Base-by-base conservation (phyloP, 768 basidiomycete species). In the Hebeloma cylindrosporum region DNA sequence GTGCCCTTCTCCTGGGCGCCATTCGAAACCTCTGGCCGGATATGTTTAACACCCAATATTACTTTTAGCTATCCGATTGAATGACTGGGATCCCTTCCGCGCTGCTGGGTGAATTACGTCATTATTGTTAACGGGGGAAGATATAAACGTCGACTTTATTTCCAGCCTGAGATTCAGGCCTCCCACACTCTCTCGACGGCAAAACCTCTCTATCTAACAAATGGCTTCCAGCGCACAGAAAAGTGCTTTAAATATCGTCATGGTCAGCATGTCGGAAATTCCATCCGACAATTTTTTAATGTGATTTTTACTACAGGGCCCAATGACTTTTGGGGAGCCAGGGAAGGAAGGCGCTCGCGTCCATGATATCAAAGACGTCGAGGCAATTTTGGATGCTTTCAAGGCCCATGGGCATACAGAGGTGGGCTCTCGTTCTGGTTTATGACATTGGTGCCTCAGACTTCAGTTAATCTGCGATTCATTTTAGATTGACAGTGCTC, bases 361-460 rank as follows among this genome's bases (percentile, higher is more conserved):
- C 1, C 69, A 75, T 48, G 67, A 73, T 36, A 31, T 76, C 43
- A 66, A 73, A 40, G 73, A 74, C 25, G 69, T 79, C 27, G 70
- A 74, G 39, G 70, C 68, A 1, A 77, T 80, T 43, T 58, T 84
- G 44, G 78, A 82, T 49, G 63, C 70, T 20, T 79, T 83, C 57
- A 65, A 69, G 22, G 58, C 64, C 3, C 77, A 79, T 53, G 82
- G 83, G 0, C 82, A 84, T 60, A 67, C 62, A 27, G 79, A 64
- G 45, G 81, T 67, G 28, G 54, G 56, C 2, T 21, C 21, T 40
- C 18, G 28, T 20, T 18, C 3, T 14, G 6, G 4, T 40, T 4
- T 28, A 22, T 59, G 52, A 32, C 67, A 68, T 50, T 35, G 3
- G 4, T 23, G 3, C 22, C n/a, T n/a, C n/a, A n/a, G n/a, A n/a